Evolutionary conservation across 768 basidiomycete species (phyloP).

Genomic region (Boletus rubescentipes): DNA sequence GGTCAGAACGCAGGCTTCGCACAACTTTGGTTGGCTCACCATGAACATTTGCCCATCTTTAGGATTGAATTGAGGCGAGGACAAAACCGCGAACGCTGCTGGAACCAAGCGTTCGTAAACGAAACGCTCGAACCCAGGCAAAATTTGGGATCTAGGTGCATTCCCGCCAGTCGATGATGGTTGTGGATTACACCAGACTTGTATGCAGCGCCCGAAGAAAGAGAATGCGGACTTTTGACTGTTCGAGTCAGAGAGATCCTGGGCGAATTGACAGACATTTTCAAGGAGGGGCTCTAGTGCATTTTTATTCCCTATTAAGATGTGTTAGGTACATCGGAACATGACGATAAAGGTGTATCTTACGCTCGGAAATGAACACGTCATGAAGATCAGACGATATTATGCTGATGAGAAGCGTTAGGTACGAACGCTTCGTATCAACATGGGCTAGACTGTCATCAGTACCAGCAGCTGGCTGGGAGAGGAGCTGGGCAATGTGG

Average conservation of each 20-base stretch:
- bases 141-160: conserved; percentile 33
- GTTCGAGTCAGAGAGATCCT: conserved; percentile 70
- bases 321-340: neutral
- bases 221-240: conserved; percentile 79
- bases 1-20: neutral
- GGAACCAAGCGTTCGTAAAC: conserved; percentile 87
- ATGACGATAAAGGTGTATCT: conserved; percentile 27
- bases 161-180: conserved; percentile 34
- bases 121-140: conserved; percentile 92
- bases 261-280: conserved; percentile 68
- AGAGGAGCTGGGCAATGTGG: conserved; percentile 76
- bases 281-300: conserved; percentile 73
- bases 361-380: conserved; percentile 87
- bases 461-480: conserved; percentile 81
- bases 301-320: conserved; percentile 55
- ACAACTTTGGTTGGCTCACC: conserved; percentile 45
- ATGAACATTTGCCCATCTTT: conserved; percentile 85
- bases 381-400: conserved; percentile 78
- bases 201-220: conserved; percentile 71
- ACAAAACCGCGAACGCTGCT: conserved; percentile 77
- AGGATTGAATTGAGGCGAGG: conserved; percentile 76
- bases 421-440: conserved; percentile 87
- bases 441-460: conserved; percentile 79
- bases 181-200: conserved; percentile 63
- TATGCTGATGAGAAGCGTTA: conserved; percentile 76